Conservation (phyloP, 2,329 filamentous ascomycete species). For the Whalleya microplaca region DNA sequence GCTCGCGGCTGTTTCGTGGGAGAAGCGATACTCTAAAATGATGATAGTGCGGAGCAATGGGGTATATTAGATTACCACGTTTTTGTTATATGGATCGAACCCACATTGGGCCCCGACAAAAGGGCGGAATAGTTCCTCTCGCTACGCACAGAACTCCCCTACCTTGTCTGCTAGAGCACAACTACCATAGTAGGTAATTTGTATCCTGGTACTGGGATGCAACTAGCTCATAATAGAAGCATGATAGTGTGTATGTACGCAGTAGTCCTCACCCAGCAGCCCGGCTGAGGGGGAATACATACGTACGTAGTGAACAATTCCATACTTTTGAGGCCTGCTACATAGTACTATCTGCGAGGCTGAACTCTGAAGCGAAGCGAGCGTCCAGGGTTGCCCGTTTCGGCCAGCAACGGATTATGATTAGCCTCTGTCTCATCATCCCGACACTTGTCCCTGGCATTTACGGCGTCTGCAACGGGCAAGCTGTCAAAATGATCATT, state of each 20-base stretch:
- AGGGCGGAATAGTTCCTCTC: no score
- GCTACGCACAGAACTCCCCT: no score
- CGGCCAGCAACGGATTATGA: neutral
- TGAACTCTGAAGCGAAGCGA: neutral
- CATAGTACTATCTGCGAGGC: neutral
- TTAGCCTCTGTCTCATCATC: neutral
- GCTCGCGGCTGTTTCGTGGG: neutral
- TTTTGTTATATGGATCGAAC: neutral
- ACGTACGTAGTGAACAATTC: no score
- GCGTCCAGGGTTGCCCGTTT: neutral
- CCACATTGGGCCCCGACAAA: no score
- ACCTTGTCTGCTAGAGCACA: no score
- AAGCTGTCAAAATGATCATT: constrained; percentile 1
- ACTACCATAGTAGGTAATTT: no score
- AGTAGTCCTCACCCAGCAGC: no score
- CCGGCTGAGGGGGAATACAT: neutral
- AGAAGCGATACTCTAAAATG: neutral
- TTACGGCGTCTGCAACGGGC: neutral
- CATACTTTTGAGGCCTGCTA: no score
- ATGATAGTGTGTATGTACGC: no score
- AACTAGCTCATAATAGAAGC: no score
- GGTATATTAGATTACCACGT: neutral
- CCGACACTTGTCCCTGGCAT: neutral
- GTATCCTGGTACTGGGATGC: no score
- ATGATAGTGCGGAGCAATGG: neutral